Evolutionary conservation across 2,329 filamentous ascomycete genomes (phyloP), one percentile per base, ranked within the genome.

Genomic region (Nothophoma quercina): DNA sequence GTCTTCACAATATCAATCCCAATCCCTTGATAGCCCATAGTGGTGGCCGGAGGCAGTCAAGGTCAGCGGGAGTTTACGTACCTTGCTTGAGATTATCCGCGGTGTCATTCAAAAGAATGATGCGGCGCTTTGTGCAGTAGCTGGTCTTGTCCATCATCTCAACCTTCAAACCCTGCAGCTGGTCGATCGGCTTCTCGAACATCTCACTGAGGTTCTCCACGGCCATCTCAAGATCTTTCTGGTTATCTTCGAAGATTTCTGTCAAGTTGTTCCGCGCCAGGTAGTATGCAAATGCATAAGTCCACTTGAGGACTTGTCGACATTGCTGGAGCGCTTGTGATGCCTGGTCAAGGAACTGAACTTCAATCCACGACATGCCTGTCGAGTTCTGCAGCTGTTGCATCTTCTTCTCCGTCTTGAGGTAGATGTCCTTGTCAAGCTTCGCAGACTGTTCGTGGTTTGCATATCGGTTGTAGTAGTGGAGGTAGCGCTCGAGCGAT

Each of bases 341-440:
- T 0, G 95, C 95, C 2, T 90, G 88, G 68, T 96, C 91, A 18
- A 99, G 84, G 72, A 98, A 99, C 71, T 99, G 95, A 6, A 99
- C 95, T 73, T 99, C 95, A 54, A 99, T 99, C 95, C 95, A 99
- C 0, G 93, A 97, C 86, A 99, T 92, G 58, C 91, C 92, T 0
- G 93, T 97, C 22, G 91, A 87, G 30, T 90, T 92, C 75, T 99
- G 95, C 34, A 99, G 83, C 73, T 95, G 90, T 23, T 93, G 90
- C 95, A 99, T 99, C 82, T 99, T 99, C 83, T 93, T 96, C 77
- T 99, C 93, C 0, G 95, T 98, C 83, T 97, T 97, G 41, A 89
- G 82, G 63, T 92, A 96, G 44, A 98, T 89, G 74, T 99, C 95
- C 78, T 93, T 97, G 76, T 99, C 95, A 15, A 99, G 84, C 64